Percentiles rank a stretch among this genome's conserved stretches.
These are phyloP conservation scores for Sabuloglossum arenarium DNA, from an alignment of 495 filamentous ascomycete genomes.

Conservation along the genomic window DNA sequence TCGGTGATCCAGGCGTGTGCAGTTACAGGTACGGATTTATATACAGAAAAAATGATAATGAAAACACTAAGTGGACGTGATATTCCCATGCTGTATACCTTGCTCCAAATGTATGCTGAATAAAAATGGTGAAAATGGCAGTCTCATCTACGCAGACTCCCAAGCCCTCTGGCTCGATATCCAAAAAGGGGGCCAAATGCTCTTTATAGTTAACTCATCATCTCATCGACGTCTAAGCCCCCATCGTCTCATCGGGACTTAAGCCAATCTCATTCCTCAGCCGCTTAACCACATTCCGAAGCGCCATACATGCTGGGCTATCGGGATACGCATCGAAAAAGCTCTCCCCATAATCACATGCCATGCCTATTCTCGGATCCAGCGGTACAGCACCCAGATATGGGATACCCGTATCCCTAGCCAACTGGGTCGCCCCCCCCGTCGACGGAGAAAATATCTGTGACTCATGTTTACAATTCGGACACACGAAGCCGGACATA, in stretches of 20 bases:
- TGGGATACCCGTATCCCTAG: constrained; percentile 64
- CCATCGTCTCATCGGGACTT: constrained; percentile 21
- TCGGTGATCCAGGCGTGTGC: too few relatives aligned
- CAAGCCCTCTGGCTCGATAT: too few relatives aligned
- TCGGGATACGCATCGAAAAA: constrained; percentile 89
- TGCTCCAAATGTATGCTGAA: neutral
- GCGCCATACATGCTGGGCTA: constrained; percentile 63
- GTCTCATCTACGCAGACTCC: neutral
- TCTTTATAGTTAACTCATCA: neutral
- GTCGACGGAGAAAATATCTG: constrained; percentile 87
- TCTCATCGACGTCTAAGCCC: neutral
- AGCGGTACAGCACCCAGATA: constrained; percentile 85
- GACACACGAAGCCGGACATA: constrained; percentile 92
- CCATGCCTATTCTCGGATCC: constrained; percentile 86
- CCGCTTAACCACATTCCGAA: constrained; percentile 52
- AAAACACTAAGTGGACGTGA: neutral
- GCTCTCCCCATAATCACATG: constrained; percentile 91
- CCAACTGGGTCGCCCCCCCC: constrained; percentile 60
- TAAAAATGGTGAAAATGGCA: neutral
- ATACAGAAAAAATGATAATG: neutral
- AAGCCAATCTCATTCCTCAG: constrained; percentile 43
- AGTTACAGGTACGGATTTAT: neutral
- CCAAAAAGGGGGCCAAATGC: too few relatives aligned
- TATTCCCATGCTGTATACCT: neutral
- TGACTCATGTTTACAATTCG: constrained; percentile 57